A percentile compares a stretch with the other conserved stretches of the same genome.
Evolutionary conservation across 2,329 filamentous ascomycete genomes (phyloP).

Genomic region (Clarireedia homoeocarpa): DNA sequence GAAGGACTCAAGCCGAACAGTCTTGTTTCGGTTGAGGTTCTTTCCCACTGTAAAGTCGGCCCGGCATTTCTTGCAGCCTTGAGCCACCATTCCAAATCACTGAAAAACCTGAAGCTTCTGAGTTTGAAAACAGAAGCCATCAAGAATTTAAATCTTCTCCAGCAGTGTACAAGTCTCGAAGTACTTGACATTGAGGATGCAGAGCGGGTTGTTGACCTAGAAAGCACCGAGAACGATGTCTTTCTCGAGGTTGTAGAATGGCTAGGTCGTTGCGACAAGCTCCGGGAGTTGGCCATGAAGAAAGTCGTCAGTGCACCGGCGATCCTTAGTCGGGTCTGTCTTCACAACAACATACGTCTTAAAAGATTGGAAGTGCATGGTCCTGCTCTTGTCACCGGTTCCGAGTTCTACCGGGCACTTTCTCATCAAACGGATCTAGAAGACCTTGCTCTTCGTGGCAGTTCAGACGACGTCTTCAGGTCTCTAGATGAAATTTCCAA

Average conservation of each 20-base stretch:
- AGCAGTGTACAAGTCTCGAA: slow-evolving; percentile 41
- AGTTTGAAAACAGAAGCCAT: slow-evolving; percentile 41
- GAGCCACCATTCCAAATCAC: slow-evolving; percentile 43
- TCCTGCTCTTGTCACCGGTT: slow-evolving; percentile 40
- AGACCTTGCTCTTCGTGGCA: slow-evolving; percentile 37
- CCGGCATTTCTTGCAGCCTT: slow-evolving; percentile 46
- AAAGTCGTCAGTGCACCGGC: slow-evolving; percentile 43
- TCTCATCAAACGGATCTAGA: slow-evolving; percentile 41
- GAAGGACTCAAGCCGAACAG: slow-evolving; percentile 46
- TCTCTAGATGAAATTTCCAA: slow-evolving; percentile 39
- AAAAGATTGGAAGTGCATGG: slow-evolving; percentile 40
- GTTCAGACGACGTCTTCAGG: slow-evolving; percentile 36
- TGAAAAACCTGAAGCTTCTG: slow-evolving; percentile 44
- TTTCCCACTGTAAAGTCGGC: slow-evolving; percentile 47
- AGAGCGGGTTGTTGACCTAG: slow-evolving; percentile 37
- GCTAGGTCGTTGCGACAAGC: slow-evolving; percentile 43
- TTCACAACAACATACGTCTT: slow-evolving; percentile 39
- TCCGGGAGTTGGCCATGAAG: slow-evolving; percentile 43
- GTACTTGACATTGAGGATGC: slow-evolving; percentile 39
- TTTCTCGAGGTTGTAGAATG: slow-evolving; percentile 45
- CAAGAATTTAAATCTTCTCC: slow-evolving; percentile 40
- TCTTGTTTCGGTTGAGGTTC: slow-evolving; percentile 49
- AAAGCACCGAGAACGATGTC: slow-evolving; percentile 43
- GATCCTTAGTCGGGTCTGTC: slow-evolving; percentile 43
- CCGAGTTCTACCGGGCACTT: slow-evolving; percentile 45